Percentiles rank a stretch among this genome's conserved stretches.
Conservation (phyloP, 768 basidiomycete genomes). For the Russula foetens region DNA sequence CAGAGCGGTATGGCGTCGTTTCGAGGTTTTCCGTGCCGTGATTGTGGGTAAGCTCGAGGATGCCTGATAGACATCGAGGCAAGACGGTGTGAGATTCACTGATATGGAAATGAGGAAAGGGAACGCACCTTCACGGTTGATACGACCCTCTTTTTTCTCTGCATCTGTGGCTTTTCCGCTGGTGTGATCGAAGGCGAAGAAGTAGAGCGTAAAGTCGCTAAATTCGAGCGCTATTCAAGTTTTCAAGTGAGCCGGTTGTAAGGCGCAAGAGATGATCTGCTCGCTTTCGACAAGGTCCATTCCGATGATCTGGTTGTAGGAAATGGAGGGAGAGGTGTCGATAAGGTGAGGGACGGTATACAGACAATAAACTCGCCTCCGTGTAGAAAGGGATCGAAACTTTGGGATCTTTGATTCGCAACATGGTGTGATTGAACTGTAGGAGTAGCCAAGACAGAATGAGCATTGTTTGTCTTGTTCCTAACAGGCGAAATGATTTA, state of each 20-base stretch:
- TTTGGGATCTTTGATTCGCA: constrained; percentile 83
- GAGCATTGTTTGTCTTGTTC: neutral
- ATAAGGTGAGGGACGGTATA: neutral
- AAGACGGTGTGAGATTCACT: neutral
- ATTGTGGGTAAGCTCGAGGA: constrained; percentile 84
- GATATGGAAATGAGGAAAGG: neutral
- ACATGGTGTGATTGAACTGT: constrained; percentile 83
- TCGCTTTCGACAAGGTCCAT: constrained; percentile 27
- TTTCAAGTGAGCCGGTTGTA: neutral
- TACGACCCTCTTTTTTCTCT: constrained; percentile 42
- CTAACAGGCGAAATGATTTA: neutral
- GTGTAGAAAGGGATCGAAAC: constrained; percentile 74
- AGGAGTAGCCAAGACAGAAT: neutral
- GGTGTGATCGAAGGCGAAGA: constrained; percentile 71
- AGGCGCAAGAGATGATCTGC: neutral
- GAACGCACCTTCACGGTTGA: constrained; percentile 56
- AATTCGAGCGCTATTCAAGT: constrained; percentile 42
- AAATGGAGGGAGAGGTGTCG: neutral
- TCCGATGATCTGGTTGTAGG: constrained; percentile 23
- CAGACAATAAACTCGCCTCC: constrained; percentile 34
- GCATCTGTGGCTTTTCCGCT: constrained; percentile 40
- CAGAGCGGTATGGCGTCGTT: constrained; percentile 54
- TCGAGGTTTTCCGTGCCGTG: constrained; percentile 79
- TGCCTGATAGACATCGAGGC: constrained; percentile 32
- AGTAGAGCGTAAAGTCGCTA: constrained; percentile 69